Evolutionary conservation across 176 grass and related monocot species (phyloP), one percentile per base, ranked within the genome.

Genomic region (Poa annua): DNA sequence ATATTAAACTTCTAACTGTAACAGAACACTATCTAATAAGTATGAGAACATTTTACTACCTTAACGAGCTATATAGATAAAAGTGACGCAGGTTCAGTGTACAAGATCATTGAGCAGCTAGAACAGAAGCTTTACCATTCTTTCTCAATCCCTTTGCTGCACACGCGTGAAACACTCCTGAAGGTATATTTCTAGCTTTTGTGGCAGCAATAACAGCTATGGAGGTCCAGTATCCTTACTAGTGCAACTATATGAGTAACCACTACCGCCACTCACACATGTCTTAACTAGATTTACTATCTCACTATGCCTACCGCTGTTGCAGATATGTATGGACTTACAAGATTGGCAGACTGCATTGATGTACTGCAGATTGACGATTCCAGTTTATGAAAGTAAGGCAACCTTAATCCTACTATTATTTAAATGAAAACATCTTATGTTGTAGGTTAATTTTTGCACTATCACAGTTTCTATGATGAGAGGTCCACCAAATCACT

Each of bases 371-470:
- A 89, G 77, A 87, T 83, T 88, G 74, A 98, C 96, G 45, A 93
- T 98, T 83, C 92, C 92, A 88, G 80, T 84, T 73, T 98, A 95
- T 88, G 72, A 88, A 84, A 95, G 96, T 98, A 95, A 85, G 70
- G 16, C 82, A 59, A 12, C 62, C 75, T 53, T 77, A 64, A 41
- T 66, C 33, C 67, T 78, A 73, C 67, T 78, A 73, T 42, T 62
- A 29, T 82, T 63, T 82, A 50, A 44, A 38, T 82, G n/a, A 67
- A 39, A 78, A 61, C 66, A 71, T 71, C 67, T 88, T 71, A 8
- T 17, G 29, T 4, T 81, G 7, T 80, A 51, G 10, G 14, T 47
- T 41, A 32, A 32, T 63, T 70, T 68, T 56, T 57, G 34, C 33
- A 24, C 32, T 21, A 11, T 34, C 16, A 47, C 67, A 45, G 38